Percentiles rank a stretch among this genome's conserved stretches.
Evolutionary conservation across 495 filamentous ascomycete genomes (phyloP).

Genomic region (Echria macrotheca): DNA sequence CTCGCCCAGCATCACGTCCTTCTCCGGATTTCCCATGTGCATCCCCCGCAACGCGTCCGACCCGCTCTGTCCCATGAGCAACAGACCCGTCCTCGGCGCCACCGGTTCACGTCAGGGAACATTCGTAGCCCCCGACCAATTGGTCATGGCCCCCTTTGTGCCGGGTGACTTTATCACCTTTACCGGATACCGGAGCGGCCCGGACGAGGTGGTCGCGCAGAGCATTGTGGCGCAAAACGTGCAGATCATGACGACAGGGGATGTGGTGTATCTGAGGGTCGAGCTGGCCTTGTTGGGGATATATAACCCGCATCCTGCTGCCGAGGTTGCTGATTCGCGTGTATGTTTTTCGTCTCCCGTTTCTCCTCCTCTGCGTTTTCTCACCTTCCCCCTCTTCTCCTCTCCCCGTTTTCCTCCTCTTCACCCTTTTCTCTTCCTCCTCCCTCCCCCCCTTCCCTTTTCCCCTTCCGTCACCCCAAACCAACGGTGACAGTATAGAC

Average conservation of each 20-base stretch:
- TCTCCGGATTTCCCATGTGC: slow-evolving; percentile 38
- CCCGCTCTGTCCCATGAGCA: slow-evolving; percentile 21
- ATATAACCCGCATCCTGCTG: slow-evolving; percentile 15
- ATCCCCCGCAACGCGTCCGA: slow-evolving; percentile 29
- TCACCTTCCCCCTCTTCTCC: neutral
- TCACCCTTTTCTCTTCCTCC: neutral
- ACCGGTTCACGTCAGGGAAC: no score
- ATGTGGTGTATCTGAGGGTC: slow-evolving; percentile 23
- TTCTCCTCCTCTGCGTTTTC: neutral
- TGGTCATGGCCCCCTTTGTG: slow-evolving; percentile 30
- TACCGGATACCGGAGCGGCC: slow-evolving; percentile 13
- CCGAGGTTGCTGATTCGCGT: slow-evolving; percentile 26
- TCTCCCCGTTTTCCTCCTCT: neutral
- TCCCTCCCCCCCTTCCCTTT: neutral
- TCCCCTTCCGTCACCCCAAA: no score
- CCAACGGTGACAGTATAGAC: no score
- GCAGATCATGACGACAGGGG: slow-evolving; percentile 18
- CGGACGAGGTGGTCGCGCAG: slow-evolving; percentile 23
- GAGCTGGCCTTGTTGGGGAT: slow-evolving; percentile 31
- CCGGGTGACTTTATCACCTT: slow-evolving; percentile 32
- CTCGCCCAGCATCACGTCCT: slow-evolving; percentile 31
- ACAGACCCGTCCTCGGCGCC: slow-evolving; percentile 18
- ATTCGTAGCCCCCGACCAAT: slow-evolving; percentile 20
- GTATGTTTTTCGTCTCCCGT: neutral
- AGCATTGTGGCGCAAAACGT: slow-evolving; percentile 26